Evolutionary conservation across 805 yeast genomes (phyloP), one percentile per base, ranked within the genome.

Genomic region (Suhomyces tanzawaensis): DNA sequence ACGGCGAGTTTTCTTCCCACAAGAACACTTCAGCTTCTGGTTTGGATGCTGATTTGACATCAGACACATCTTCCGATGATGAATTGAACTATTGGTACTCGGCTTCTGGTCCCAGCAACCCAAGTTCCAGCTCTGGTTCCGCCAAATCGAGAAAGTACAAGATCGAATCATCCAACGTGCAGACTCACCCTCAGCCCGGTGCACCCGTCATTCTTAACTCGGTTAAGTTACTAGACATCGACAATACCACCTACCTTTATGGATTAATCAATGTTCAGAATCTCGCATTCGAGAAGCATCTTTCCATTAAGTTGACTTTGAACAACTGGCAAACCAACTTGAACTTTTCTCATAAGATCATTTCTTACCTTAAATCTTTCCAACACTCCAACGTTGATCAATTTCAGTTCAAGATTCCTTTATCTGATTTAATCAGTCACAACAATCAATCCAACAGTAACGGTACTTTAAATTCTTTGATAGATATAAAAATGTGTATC

Each of bases 381-480:
- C 37, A 55, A 7, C 44, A 55, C 13, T 49, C 46, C 21, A 51
- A 71, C 48, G 63, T 64, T 46, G 74, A 71, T 56, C 65, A 71
- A 55, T 72, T 80, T 56, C 67, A 69, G 34, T 77, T 80, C 50
- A 66, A 67, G 34, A 67, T 79, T 26, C 73, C 74, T 25, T 53
- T 73, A 41, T 49, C 57, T 17, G 61, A 54, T 30, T 52, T 70
- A 36, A 48, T 35, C 7, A 17, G 63, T 16, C 57, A 50, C 26
- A 23, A 24, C 13, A 32, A 22, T 13, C 25, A 15, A 16, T 6
- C 21, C 16, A 18, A 7, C 4, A 4, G 13, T 13, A 13, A n/a
- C 4, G 19, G 23, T 18, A 19, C 15, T 7, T 27, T 27, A n/a
- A 21, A 22, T 18, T 35, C 38, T 7, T 27, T 26, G 4, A 37